These are phyloP conservation scores for Verticillium zaregamsianum DNA, from an alignment of 2,329 filamentous ascomycete species.

Conservation along the genomic window DNA sequence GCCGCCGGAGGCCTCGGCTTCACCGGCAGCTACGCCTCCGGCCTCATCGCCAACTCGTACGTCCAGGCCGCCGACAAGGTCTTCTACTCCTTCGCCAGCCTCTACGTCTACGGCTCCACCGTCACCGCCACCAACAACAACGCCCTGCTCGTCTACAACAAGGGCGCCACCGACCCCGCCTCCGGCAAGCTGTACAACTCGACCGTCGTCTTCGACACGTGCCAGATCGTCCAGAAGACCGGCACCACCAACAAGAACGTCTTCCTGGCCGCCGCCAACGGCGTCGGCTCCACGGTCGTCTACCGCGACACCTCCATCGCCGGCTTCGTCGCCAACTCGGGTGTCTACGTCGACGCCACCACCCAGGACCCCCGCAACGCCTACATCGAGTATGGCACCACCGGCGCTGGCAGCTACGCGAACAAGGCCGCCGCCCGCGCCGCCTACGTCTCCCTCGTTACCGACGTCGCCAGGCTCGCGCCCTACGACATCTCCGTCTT, in stretches of 20 bases:
- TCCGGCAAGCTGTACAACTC: conserved; percentile 29
- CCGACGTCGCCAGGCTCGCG: conserved; percentile 24
- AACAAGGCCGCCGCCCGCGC: conserved; percentile 27
- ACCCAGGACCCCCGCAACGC: conserved; percentile 26
- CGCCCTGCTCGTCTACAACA: conserved; percentile 32
- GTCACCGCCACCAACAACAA: conserved; percentile 31
- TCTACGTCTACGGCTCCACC: conserved; percentile 38
- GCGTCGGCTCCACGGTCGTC: conserved; percentile 31
- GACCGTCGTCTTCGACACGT: conserved; percentile 35
- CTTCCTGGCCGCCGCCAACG: conserved; percentile 36
- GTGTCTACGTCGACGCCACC: conserved; percentile 22
- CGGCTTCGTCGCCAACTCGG: conserved; percentile 29
- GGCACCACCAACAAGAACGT: conserved; percentile 31
- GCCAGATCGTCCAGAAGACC: conserved; percentile 26
- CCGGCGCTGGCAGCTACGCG: conserved; percentile 33
- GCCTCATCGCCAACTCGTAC: conserved; percentile 38
- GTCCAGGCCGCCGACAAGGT: conserved; percentile 38
- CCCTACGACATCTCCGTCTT: conserved; percentile 28
- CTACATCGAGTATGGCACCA: conserved; percentile 37
- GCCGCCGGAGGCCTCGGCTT: conserved; percentile 26
- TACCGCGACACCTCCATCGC: conserved; percentile 34
- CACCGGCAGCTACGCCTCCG: conserved; percentile 23
- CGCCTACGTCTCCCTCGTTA: conserved; percentile 27
- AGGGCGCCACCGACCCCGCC: conserved; percentile 21
- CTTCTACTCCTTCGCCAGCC: conserved; percentile 32